A percentile compares a stretch with the other conserved stretches of the same genome.
phyloP scores from a whole-genome alignment of 2,329 filamentous ascomycete species.

The Nectriaceae sp. region DNA sequence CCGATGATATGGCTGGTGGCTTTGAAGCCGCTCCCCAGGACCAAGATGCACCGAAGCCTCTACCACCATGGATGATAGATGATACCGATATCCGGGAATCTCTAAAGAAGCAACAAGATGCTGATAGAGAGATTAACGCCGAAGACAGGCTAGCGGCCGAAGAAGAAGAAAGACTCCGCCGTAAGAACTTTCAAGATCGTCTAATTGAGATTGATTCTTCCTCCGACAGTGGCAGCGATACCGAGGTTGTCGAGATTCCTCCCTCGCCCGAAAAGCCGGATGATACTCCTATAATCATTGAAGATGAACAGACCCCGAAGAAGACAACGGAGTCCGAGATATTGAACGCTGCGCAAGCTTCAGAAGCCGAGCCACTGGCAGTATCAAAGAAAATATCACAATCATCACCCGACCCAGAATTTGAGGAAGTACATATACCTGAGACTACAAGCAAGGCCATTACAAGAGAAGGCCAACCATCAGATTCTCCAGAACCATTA shows the following conservation, averaged over 20 bases:
- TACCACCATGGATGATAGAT: conserved; percentile 76
- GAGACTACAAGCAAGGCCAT: conserved; percentile 8
- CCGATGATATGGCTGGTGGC: conserved; percentile 60
- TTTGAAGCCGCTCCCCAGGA: conserved; percentile 57
- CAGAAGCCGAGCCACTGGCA: not conserved
- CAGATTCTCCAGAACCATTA: conserved; percentile 38
- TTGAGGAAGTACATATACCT: conserved; percentile 39
- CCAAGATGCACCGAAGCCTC: conserved; percentile 53
- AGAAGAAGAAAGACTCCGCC: conserved; percentile 54
- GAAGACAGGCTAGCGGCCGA: conserved; percentile 60
- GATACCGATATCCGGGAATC: conserved; percentile 67
- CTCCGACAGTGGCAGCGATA: conserved; percentile 57
- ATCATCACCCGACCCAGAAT: conserved; percentile 29
- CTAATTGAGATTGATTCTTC: conserved; percentile 66
- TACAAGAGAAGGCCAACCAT: conserved; percentile 23
- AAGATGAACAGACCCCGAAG: conserved; percentile 11
- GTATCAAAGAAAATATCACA: not conserved
- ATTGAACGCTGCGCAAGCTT: not conserved
- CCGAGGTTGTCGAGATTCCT: conserved; percentile 57
- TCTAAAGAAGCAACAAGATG: conserved; percentile 58
- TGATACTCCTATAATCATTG: conserved; percentile 1
- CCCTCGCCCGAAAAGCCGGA: conserved; percentile 32
- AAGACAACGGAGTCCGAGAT: not conserved
- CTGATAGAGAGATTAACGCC: conserved; percentile 62
- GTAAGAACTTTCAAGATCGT: conserved; percentile 45